Conservation (phyloP, 108 stramenopile genomes). For the Cyclostephanos tholiformis region DNA sequence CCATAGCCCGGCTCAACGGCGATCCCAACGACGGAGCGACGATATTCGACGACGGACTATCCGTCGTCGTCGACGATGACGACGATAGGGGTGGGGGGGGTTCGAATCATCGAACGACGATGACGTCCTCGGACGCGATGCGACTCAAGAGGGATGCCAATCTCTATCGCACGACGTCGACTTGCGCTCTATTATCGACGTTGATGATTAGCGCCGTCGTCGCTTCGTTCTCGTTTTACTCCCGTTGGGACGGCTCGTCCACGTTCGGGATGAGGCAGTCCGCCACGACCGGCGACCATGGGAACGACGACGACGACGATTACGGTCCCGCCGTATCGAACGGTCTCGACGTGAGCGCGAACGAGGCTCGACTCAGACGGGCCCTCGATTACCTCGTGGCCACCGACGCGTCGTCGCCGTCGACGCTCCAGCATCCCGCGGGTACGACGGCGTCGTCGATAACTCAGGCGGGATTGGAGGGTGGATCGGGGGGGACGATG, state of each 20-base stretch:
- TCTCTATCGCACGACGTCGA: slow-evolving; percentile 1
- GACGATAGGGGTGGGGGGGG: too few relatives aligned
- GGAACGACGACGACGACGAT: not conserved
- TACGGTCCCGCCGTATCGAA: slow-evolving; percentile 3
- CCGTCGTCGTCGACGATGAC: slow-evolving; percentile 11
- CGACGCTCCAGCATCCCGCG: slow-evolving; percentile 1
- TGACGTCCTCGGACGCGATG: slow-evolving; percentile 23
- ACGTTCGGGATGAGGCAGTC: not conserved
- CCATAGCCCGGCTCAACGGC: not conserved
- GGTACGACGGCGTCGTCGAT: not conserved
- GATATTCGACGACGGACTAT: slow-evolving; percentile 36
- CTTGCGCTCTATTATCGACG: slow-evolving; percentile 10
- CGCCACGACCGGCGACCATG: not conserved
- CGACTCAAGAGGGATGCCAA: not conserved
- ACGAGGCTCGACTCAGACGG: slow-evolving; percentile 20
- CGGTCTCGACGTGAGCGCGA: slow-evolving; percentile 25
- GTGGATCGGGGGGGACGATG: too few relatives aligned
- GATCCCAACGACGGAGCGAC: slow-evolving; percentile 30
- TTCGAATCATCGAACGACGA: not conserved
- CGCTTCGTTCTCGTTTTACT: slow-evolving; percentile 9
- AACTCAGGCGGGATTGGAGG: not conserved
- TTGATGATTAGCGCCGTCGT: slow-evolving; percentile 23
- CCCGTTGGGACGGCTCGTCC: not conserved
- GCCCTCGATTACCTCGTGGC: slow-evolving; percentile 37
- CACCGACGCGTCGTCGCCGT: slow-evolving; percentile 6